These are phyloP conservation scores for Symbiotaphrina buchneri DNA, from an alignment of 495 filamentous ascomycete genomes.

Conservation along the genomic window DNA sequence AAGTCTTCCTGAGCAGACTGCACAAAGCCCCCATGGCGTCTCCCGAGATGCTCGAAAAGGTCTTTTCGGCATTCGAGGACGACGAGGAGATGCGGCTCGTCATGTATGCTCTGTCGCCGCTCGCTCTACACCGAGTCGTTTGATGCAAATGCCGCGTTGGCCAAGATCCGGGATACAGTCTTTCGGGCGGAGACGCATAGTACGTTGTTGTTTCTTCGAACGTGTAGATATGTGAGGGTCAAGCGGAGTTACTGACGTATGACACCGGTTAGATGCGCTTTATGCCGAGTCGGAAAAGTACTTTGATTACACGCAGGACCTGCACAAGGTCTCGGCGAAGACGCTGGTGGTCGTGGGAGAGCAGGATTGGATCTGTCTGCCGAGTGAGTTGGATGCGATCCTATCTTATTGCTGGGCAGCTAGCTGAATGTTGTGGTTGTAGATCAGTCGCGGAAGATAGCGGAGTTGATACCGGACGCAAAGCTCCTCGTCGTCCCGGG, in stretches of 20 bases:
- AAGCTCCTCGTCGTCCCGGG: too few relatives aligned
- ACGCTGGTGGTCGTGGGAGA: constrained; percentile 3
- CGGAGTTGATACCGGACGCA: background rate
- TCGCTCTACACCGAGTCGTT: too few relatives aligned
- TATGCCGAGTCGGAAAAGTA: constrained; percentile 3
- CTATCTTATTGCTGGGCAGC: background rate
- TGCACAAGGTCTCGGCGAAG: background rate
- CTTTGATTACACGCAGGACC: constrained; percentile 2
- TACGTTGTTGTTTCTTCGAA: too few relatives aligned
- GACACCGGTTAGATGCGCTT: constrained; percentile 3
- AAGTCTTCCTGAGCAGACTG: too few relatives aligned
- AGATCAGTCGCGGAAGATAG: constrained; percentile 2
- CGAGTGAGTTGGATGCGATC: constrained; percentile 1
- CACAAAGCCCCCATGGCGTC: too few relatives aligned
- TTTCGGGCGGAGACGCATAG: constrained; percentile 1
- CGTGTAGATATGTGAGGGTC: background rate
- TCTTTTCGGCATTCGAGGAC: too few relatives aligned
- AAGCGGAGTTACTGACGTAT: too few relatives aligned
- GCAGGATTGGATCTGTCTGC: constrained; percentile 4
- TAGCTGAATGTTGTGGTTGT: too few relatives aligned
- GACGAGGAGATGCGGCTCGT: too few relatives aligned
- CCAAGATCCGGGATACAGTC: constrained; percentile 3
- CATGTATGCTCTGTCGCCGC: too few relatives aligned
- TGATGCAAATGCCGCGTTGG: too few relatives aligned
- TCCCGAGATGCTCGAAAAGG: too few relatives aligned